Evolutionary conservation across 2,329 filamentous ascomycete species (phyloP).

Genomic region (Fusarium sp.): DNA sequence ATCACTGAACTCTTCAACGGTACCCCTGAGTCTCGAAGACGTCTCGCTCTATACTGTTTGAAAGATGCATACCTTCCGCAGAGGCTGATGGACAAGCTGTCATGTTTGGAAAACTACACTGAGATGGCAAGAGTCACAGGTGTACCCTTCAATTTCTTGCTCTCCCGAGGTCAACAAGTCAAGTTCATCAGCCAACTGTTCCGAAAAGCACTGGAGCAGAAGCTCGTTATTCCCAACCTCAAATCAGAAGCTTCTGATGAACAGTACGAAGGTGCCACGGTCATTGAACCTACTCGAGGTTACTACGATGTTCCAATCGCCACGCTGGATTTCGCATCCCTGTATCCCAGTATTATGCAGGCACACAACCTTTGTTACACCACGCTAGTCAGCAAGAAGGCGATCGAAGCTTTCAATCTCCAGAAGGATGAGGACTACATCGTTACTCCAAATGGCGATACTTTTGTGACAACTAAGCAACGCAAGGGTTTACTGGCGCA

Average conservation of each 20-base stretch:
- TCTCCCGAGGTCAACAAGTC: conserved; percentile 93
- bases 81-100: conserved; percentile 94
- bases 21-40: conserved; percentile 88
- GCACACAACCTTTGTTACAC: conserved; percentile 99
- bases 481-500: conserved; percentile 93
- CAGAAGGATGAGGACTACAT: conserved; percentile 96
- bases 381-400: conserved; percentile 79
- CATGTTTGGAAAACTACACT: conserved; percentile 98
- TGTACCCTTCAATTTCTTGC: conserved; percentile 94
- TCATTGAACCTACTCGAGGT: conserved; percentile 92
- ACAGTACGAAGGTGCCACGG: conserved; percentile 96
- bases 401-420: conserved; percentile 79
- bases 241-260: conserved; percentile 78
- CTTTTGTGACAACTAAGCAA: conserved; percentile 88
- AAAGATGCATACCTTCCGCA: conserved; percentile 98
- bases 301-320: conserved; percentile 97
- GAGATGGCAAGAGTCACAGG: conserved; percentile 99
- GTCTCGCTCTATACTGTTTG: conserved; percentile 93
- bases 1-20: conserved; percentile 98
- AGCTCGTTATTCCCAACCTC: conserved; percentile 92
- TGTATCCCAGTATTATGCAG: conserved; percentile 99
- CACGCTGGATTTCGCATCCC: conserved; percentile 97
- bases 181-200: conserved; percentile 98
- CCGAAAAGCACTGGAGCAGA: conserved; percentile 91
- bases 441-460: conserved; percentile 91